A percentile compares a stretch with the other conserved stretches of the same genome.
Conservation (phyloP, 169 alveolate species). For the Plasmodium gonderi region DNA sequence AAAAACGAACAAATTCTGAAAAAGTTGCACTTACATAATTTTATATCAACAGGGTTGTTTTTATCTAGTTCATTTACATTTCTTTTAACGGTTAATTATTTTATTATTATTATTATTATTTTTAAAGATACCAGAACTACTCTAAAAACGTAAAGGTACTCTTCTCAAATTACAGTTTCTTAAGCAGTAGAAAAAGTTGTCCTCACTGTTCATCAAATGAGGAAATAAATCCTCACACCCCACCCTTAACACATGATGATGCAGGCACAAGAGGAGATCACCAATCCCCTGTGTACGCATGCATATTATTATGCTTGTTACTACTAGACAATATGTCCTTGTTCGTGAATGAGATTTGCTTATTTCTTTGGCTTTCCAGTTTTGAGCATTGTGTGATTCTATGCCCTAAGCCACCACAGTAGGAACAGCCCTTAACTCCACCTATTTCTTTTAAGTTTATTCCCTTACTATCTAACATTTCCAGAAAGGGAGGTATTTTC, state of each 20-base stretch:
- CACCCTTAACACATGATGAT: too few species aligned
- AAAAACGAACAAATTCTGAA: constrained; percentile 7
- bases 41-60: not conserved
- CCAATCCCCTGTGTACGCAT: constrained; percentile 76
- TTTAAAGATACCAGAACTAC: not conserved
- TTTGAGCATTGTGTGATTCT: constrained; percentile 93
- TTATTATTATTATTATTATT: not conserved
- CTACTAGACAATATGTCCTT: constrained; percentile 49
- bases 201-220: too few species aligned
- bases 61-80: not conserved
- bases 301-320: constrained; percentile 46
- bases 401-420: constrained; percentile 95
- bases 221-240: too few species aligned
- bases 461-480: constrained; percentile 86
- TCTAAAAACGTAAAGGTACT: not conserved
- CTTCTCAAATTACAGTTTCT: too few species aligned
- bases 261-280: too few species aligned
- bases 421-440: constrained; percentile 94
- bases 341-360: constrained; percentile 17
- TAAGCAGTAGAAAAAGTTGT: not conserved
- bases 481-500: constrained; percentile 90
- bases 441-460: constrained; percentile 87
- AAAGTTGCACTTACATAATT: not conserved
- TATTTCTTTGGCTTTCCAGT: constrained; percentile 80
- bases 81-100: not conserved